phyloP scores from a whole-genome alignment of 805 yeast genomes.

The Wickerhamomyces subpelliculosus region DNA sequence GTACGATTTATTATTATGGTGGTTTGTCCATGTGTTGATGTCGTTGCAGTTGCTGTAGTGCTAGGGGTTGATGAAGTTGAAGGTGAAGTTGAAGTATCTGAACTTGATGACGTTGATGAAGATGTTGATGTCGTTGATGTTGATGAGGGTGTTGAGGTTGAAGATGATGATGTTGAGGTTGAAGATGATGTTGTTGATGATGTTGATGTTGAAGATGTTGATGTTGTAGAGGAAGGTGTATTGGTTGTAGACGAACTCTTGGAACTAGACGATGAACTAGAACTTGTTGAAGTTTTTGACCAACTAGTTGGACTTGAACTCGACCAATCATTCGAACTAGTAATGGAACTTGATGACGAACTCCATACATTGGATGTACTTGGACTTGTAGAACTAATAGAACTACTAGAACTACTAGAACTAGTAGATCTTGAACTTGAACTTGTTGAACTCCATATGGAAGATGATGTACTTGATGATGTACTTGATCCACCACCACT shows the following conservation, averaged over 20 bases:
- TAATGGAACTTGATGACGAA: background rate
- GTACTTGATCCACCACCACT: too few relatives aligned
- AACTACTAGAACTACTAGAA: too few relatives aligned
- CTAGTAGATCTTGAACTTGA: background rate
- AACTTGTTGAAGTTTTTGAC: background rate
- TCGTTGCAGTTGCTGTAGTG: background rate
- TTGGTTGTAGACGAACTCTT: background rate
- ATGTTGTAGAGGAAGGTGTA: conserved; percentile 1
- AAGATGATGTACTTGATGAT: background rate
- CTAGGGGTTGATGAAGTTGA: conserved; percentile 1
- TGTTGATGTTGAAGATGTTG: conserved; percentile 2
- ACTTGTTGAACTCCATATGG: background rate
- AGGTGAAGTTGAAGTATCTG: conserved; percentile 1
- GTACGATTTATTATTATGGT: background rate
- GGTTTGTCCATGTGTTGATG: background rate
- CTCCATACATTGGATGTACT: too few relatives aligned
- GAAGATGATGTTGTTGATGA: conserved; percentile 3
- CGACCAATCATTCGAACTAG: too few relatives aligned
- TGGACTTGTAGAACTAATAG: too few relatives aligned
- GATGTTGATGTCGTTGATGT: background rate
- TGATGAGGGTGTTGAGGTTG: background rate
- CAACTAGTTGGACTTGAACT: background rate
- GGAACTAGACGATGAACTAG: background rate
- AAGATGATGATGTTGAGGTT: background rate
- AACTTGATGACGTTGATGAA: conserved; percentile 1